Conservation (phyloP, 306 rosid species). For the Prunus campanulata region DNA sequence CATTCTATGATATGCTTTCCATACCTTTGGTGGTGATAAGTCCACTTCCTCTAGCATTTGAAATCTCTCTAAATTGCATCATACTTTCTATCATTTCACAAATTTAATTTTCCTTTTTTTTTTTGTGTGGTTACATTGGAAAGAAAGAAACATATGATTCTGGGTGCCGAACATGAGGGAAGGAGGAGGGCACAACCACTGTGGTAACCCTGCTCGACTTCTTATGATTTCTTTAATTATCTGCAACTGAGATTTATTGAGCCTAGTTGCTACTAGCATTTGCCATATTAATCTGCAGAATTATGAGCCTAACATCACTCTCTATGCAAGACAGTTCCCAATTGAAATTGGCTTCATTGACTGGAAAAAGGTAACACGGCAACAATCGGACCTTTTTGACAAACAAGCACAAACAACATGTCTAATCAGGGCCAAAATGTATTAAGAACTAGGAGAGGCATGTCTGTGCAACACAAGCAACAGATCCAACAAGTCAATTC, state of each 20-base stretch:
- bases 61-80: background rate
- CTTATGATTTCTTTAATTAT: no score
- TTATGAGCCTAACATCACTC: background rate
- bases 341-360: background rate
- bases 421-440: slow-evolving; percentile 19
- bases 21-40: slow-evolving; percentile 6
- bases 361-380: slow-evolving; percentile 2
- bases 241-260: no score
- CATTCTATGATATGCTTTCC: slow-evolving; percentile 17
- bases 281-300: background rate
- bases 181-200: no score
- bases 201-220: no score
- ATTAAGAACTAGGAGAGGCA: slow-evolving; percentile 34
- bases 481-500: slow-evolving; percentile 48
- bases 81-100: slow-evolving; percentile 5
- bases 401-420: slow-evolving; percentile 32
- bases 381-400: slow-evolving; percentile 38
- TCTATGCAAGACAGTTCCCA: no score
- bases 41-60: slow-evolving; percentile 17
- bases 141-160: no score
- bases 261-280: background rate
- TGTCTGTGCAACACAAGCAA: slow-evolving; percentile 50
- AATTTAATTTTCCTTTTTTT: background rate
- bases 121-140: background rate
- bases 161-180: no score